A percentile compares a stretch with the other conserved stretches of the same genome.
Conservation (phyloP, 345 rosid species). For the Acer negundo region DNA sequence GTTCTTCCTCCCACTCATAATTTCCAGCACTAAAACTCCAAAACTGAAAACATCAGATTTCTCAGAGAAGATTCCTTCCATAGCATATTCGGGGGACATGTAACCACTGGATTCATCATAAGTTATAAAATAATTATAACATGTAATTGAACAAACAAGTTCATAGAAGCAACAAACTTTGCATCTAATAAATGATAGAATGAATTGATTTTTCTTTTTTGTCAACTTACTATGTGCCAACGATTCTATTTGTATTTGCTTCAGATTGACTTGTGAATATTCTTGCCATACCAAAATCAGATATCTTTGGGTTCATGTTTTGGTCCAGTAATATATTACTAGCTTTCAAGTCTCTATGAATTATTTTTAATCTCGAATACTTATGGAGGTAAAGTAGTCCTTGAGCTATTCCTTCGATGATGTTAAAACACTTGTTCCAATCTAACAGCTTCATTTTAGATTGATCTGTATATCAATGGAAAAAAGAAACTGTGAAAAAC, state of each 20-base stretch:
- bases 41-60: conserved; percentile 29
- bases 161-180: not conserved
- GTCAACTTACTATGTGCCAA: conserved; percentile 13
- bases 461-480: not conserved
- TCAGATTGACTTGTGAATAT: conserved; percentile 6
- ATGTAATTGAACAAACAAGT: no score
- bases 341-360: conserved; percentile 19
- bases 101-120: conserved; percentile 14
- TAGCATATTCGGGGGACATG: conserved; percentile 23
- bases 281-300: conserved; percentile 26
- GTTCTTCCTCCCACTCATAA: conserved; percentile 17
- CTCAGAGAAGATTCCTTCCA: conserved; percentile 18
- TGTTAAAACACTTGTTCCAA: not conserved
- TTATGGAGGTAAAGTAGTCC: conserved; percentile 13
- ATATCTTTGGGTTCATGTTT: conserved; percentile 19
- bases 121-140: no score
- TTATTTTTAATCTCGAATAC: conserved; percentile 5
- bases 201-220: not conserved
- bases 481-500: not conserved
- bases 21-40: conserved; percentile 20
- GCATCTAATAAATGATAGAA: no score
- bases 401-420: conserved; percentile 12
- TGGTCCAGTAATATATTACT: conserved; percentile 23
- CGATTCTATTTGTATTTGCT: not conserved
- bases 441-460: not conserved